Base-by-base conservation (phyloP, 176 grass and related monocot genomes). In the Metroxylon sagu region DNA sequence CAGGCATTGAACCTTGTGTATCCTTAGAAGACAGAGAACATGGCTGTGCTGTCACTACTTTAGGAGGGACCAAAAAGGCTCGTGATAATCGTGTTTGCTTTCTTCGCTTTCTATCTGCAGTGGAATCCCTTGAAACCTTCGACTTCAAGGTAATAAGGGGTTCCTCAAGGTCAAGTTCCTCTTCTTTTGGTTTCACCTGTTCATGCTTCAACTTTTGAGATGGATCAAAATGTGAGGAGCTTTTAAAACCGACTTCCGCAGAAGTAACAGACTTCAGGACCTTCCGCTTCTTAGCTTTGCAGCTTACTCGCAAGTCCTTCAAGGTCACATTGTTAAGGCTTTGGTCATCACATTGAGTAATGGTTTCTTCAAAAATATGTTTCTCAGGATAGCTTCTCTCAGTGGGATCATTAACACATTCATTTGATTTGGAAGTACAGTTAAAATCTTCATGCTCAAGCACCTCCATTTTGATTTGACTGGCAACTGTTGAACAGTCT, bases 381-480 rank as follows among this genome's bases (percentile, higher is more conserved):
- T 63, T 39, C 35, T 63, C 18, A 3, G 4, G 18, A 63, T 49
- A 21, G 19, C 35, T 63, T 17, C 15, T 25, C 5, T 61, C 17
- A 54, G 58, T 15, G 28, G 5, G 29, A 74, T 62, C 60, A 67
- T 52, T 19, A 65, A 30, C 25, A 70, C 27, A 26, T 57, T 50
- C 16, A 55, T 26, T 29, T 52, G 71, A 59, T 55, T 39, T 67
- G 63, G 61, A 87, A 54, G 62, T 54, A 68, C 26, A 51, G 12
- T 10, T 27, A 56, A 17, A 53, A 68, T 87, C 79, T 56, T 84
- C 77, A 71, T 16, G 49, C 67, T 81, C 77, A 53, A 56, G 30
- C 5, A 84, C 59, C 74, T 78, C 77, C 49, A 48, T 25, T 81
- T 88, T 88, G 52, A 80, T 28, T 64, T 14, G 17, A 64, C 66